Base-by-base conservation (phyloP, 306 rosid genomes). In the Mimosa bimucronata region DNA sequence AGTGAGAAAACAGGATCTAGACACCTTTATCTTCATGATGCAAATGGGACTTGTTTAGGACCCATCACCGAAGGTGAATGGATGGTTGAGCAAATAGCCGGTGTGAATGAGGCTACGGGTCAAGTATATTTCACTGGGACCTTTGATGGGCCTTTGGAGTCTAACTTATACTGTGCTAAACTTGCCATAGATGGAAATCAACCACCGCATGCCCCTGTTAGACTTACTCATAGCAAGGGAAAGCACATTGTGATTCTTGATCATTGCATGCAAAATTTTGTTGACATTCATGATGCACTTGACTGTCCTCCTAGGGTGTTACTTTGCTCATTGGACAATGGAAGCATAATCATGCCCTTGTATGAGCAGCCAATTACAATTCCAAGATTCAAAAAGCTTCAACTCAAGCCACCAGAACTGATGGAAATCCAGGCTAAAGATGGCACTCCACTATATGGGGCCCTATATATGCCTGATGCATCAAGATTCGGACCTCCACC, bases 21-120 rank as follows among this genome's bases (percentile, higher is more conserved):
- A 79, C 99, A 96, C 83, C 92, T 96, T 69, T 96, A 96, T 84
- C 87, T 96, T 73, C 94, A 96, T 74, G 98, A 90, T 79, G 85
- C 92, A 19, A 87, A 81, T 82, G 98, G 97, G 31, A 74, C 77
- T 73, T 92, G 94, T 81, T 84, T 91, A 76, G 97, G 99, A 72
- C 90, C 97, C 74, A 86, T 93, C 74, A 96, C 99, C 10, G 93
- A 90, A 89, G 99, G 99, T 65, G 94, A 93, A 52, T 96, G 99
- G 99, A 89, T 96, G 97, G 99, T 96, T 66, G 99, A 96, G 83
- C 98, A 90, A 87, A 90, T 96, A 37, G 94, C 97, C 1, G 99
- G 99, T 25, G 89, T 96, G 77, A 91, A 96, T 30, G 98, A 96
- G 78, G 97, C 91, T 73, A 84, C 83, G 4, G 97, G 97, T 81